Base-by-base conservation (phyloP, 495 filamentous ascomycete species). In the Hyaloscypha hepaticicola region DNA sequence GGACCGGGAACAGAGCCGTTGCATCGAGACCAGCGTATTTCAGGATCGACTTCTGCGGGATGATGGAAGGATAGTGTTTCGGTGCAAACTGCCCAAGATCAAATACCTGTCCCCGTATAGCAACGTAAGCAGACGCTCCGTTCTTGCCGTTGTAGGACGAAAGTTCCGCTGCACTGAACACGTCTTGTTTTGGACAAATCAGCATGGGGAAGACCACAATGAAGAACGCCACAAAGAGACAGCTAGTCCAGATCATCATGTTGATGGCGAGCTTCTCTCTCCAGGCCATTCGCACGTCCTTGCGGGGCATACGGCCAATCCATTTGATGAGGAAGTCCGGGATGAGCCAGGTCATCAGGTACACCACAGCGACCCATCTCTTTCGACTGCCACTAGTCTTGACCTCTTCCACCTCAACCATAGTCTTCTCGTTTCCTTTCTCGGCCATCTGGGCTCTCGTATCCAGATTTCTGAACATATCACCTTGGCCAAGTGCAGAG, bases 201-300 rank as follows among this genome's bases (percentile, higher is more conserved):
- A 98, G 78, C 67, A 81, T 77, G 21, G 95, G 95, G 75, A 99
- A 96, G 70, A 85, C 83, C 61, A 97, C 87, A 72, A 89, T 86
- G 82, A 99, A 91, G 82, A 98, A 99, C 52, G 89, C 82, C 3
- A 90, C 85, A 67, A 90, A 78, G 53, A 77, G 78, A 76, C 95
- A 98, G 70, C 81, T 82, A 65, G 94, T 83, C 95, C 95, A 99
- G 72, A 99, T 99, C 75, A 98, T 84, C 68, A 98, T 76, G 80
- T 99, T 99, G 83, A 99, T 99, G 34, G 95, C 95, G 61, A 98
- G 76, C 81, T 99, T 99, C 74, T 99, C 95, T 65, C 95, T 85
- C 95, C 95, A 99, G 3, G 95, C 95, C 66, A 88, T 81, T 51
- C 92, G 90, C n/a, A 99, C 85, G 72, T 99, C 95, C 74, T 94